These are phyloP conservation scores for Cordyceps javanica DNA, from an alignment of 2,329 filamentous ascomycete species.

Conservation along the genomic window DNA sequence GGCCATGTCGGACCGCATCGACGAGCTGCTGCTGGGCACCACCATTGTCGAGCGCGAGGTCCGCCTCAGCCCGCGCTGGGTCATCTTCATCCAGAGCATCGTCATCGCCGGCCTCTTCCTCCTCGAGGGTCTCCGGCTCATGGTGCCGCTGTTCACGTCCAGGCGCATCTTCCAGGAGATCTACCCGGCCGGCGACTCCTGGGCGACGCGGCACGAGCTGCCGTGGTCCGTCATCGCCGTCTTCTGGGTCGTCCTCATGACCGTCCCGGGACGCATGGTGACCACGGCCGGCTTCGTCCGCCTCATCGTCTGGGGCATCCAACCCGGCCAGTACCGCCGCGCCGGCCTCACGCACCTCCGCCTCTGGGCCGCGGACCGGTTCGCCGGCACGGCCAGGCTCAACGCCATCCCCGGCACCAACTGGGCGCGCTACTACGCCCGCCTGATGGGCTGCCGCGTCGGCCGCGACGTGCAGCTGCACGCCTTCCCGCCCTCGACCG, in stretches of 20 bases:
- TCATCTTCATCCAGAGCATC: slow-evolving; percentile 15
- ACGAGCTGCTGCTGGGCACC: slow-evolving; percentile 15
- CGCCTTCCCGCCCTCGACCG: slow-evolving; percentile 15
- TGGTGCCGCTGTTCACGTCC: slow-evolving; percentile 9
- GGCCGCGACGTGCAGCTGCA: slow-evolving; percentile 18
- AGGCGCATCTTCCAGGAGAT: slow-evolving; percentile 15
- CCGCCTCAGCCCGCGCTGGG: slow-evolving; percentile 16
- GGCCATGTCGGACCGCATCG: slow-evolving; percentile 16
- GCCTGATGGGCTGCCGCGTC: slow-evolving; percentile 18
- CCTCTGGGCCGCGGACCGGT: slow-evolving; percentile 17
- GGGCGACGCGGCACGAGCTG: slow-evolving; percentile 13
- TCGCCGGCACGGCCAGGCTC: slow-evolving; percentile 13
- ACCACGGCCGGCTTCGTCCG: slow-evolving; percentile 12
- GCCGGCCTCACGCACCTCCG: slow-evolving; percentile 16
- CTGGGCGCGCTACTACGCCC: slow-evolving; percentile 16
- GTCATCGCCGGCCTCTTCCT: slow-evolving; percentile 14
- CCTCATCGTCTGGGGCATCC: slow-evolving; percentile 14
- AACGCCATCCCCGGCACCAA: slow-evolving; percentile 15
- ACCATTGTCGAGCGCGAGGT: slow-evolving; percentile 14
- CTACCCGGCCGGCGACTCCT: slow-evolving; percentile 4
- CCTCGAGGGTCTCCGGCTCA: slow-evolving; percentile 13
- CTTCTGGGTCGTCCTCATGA: slow-evolving; percentile 14
- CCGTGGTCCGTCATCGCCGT: slow-evolving; percentile 15
- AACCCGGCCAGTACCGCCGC: slow-evolving; percentile 16
- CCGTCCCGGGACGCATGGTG: slow-evolving; percentile 16